Evolutionary conservation across 768 basidiomycete genomes (phyloP).

Genomic region (Mrakia hoshinonis): DNA sequence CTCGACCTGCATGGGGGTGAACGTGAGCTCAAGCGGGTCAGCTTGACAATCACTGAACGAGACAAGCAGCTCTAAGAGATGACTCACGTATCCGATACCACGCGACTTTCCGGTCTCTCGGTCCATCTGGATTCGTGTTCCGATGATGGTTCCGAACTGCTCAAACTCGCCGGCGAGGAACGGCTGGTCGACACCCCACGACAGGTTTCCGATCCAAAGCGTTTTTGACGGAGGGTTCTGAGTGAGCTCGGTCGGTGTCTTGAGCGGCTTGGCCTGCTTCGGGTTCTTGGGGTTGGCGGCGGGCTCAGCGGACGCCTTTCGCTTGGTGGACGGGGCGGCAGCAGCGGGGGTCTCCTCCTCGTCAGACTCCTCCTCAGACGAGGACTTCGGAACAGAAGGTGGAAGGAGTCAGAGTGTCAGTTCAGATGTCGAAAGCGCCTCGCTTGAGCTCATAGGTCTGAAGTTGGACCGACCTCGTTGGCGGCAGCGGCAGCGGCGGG

Average conservation of each 20-base stretch:
- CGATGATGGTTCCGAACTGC: conserved; percentile 75
- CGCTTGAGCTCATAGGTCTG: too few relatives aligned
- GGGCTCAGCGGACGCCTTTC: conserved; percentile 63
- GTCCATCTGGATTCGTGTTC: conserved; percentile 63
- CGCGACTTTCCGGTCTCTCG: conserved; percentile 43
- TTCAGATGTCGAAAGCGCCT: too few relatives aligned
- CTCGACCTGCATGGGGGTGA: conserved; percentile 61
- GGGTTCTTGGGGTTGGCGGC: conserved; percentile 45
- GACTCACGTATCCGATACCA: conserved; percentile 49
- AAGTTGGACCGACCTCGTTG: neutral
- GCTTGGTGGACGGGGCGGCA: conserved; percentile 47
- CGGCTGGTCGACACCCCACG: conserved; percentile 95
- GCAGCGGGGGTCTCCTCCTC: conserved; percentile 37
- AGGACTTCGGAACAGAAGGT: neutral
- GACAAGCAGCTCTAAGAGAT: neutral
- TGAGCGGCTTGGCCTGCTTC: conserved; percentile 73
- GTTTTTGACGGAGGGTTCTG: conserved; percentile 51
- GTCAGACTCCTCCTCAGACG: conserved; percentile 22
- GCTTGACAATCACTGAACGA: conserved; percentile 42
- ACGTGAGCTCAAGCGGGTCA: conserved; percentile 41
- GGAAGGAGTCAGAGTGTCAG: neutral
- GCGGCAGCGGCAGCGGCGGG: conserved; percentile 5
- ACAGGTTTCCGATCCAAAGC: conserved; percentile 84
- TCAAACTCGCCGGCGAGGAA: conserved; percentile 86
- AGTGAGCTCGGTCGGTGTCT: conserved; percentile 46